Evolutionary conservation across 208 protist species (phyloP), one percentile per base, ranked within the genome.

Genomic region (Trypanosoma melophagium): DNA sequence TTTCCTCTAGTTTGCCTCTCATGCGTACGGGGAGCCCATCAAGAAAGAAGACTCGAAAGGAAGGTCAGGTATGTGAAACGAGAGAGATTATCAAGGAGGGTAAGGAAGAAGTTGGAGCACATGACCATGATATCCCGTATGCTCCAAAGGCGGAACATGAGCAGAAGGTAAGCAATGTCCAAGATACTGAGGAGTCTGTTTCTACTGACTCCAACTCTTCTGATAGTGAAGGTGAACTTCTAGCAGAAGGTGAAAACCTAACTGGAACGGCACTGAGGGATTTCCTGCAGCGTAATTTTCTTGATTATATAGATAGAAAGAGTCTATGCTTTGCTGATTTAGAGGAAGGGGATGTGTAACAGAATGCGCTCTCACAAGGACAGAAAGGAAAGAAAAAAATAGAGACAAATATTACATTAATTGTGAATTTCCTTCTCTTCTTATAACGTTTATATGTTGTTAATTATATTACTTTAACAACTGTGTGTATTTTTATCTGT

Each of bases 281-380:
- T 17, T 95, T 93, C 74, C 61, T 95, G 42, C 71, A 90, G 59
- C 75, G 76, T 19, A 87, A 95, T 45, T 95, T 95, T 71, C 68
- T 81, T n/a, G 90, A 95, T 49, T 92, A 81, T 57, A 64, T 84
- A 51, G 81, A 92, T 60, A 61, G 87, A 8, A 77, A 81, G 41
- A 41, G 45, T 35, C 1, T 21, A 35, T 58, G 21, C 25, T 31
- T 77, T 61, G 3, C 49, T 60, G 61, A 77, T 8, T 52, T 71
- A 45, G 65, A 77, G 28, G 59, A 62, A 50, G 55, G 17, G 10
- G 44, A 69, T 51, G 19, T 22, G 17, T 66, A 35, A 55, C n/a
- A 42, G 2, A 0, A 3, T 31, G 38, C 12, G 24, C 49, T 50
- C 49, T 49, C 45, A 55, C 51, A 24, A 24, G 12, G 4, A 55